Conservation (phyloP, 2,329 filamentous ascomycete species). For the Helotiales sp. region DNA sequence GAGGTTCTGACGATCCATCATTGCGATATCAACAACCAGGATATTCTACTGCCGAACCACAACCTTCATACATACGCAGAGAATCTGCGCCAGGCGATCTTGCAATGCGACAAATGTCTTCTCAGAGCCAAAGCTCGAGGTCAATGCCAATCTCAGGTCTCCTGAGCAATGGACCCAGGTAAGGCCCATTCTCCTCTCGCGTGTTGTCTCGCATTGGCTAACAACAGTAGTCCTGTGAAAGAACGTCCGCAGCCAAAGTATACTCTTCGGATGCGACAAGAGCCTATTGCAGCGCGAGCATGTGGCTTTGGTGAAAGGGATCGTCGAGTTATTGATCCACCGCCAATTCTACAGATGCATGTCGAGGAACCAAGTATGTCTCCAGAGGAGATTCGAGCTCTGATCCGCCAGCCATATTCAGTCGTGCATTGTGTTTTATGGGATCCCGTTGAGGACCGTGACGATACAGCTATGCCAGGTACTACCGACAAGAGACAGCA, state of each 20-base stretch:
- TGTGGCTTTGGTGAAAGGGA: slow-evolving; percentile 85
- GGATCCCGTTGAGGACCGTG: slow-evolving; percentile 65
- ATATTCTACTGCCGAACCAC: background rate
- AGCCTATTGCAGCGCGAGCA: slow-evolving; percentile 74
- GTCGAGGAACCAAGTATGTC: slow-evolving; percentile 58
- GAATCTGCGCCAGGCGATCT: slow-evolving; percentile 3
- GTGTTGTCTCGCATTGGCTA: slow-evolving; percentile 8
- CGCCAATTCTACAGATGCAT: slow-evolving; percentile 75
- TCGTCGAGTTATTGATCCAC: slow-evolving; percentile 78
- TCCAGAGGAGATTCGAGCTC: slow-evolving; percentile 51
- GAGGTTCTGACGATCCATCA: slow-evolving; percentile 3
- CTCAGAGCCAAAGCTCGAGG: slow-evolving; percentile 14
- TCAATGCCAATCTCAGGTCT: slow-evolving; percentile 28
- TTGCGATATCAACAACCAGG: slow-evolving; percentile 1
- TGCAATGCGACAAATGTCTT: slow-evolving; percentile 5
- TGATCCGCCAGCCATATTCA: slow-evolving; percentile 62
- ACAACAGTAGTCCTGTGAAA: slow-evolving; percentile 15
- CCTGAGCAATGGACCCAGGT: slow-evolving; percentile 23
- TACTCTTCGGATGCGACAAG: slow-evolving; percentile 65
- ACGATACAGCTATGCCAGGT: slow-evolving; percentile 68
- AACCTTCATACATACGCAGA: background rate
- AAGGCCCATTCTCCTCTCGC: background rate
- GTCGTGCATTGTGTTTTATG: slow-evolving; percentile 78
- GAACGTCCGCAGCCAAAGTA: slow-evolving; percentile 17
- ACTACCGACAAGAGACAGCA: slow-evolving; percentile 64